Evolutionary conservation across 1,139 yeast genomes (phyloP).

Genomic region (Candida tropicalis): DNA sequence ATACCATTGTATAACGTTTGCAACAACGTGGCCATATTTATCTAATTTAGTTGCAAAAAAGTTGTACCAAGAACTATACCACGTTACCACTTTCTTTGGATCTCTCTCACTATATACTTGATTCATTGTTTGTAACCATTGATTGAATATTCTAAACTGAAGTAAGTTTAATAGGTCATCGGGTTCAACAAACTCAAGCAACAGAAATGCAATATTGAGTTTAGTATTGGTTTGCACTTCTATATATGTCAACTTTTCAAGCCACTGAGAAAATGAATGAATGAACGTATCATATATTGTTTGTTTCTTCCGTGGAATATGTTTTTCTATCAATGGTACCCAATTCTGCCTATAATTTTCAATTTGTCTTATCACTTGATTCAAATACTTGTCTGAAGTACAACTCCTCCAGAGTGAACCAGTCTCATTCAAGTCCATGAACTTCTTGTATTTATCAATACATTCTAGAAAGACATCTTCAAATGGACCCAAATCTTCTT

Average conservation of each 20-base stretch:
- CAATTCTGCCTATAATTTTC: constrained; percentile 6
- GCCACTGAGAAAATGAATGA: constrained; percentile 9
- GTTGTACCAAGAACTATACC: constrained; percentile 21
- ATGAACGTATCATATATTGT: constrained; percentile 4
- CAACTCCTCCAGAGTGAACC: constrained; percentile 22
- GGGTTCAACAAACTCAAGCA: constrained; percentile 3
- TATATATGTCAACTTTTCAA: background rate
- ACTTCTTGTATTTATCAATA: constrained; percentile 17
- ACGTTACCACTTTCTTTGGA: constrained; percentile 9
- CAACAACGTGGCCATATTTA: background rate
- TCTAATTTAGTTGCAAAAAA: constrained; percentile 11
- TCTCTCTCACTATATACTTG: constrained; percentile 8
- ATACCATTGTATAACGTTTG: constrained; percentile 28
- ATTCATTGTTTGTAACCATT: constrained; percentile 20
- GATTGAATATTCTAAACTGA: constrained; percentile 38
- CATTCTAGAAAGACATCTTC: constrained; percentile 15
- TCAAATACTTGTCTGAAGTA: background rate
- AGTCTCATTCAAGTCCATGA: constrained; percentile 15
- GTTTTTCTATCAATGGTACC: constrained; percentile 7
- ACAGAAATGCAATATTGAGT: constrained; percentile 4
- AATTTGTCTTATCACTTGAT: constrained; percentile 8
- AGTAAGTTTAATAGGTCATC: constrained; percentile 18
- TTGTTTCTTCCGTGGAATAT: constrained; percentile 4
- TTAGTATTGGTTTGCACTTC: constrained; percentile 6
- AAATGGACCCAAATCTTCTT: constrained; percentile 18